Percentiles rank a stretch among this genome's conserved stretches.
Evolutionary conservation across 2,329 filamentous ascomycete genomes (phyloP).

Genomic region (Capronia coronata): DNA sequence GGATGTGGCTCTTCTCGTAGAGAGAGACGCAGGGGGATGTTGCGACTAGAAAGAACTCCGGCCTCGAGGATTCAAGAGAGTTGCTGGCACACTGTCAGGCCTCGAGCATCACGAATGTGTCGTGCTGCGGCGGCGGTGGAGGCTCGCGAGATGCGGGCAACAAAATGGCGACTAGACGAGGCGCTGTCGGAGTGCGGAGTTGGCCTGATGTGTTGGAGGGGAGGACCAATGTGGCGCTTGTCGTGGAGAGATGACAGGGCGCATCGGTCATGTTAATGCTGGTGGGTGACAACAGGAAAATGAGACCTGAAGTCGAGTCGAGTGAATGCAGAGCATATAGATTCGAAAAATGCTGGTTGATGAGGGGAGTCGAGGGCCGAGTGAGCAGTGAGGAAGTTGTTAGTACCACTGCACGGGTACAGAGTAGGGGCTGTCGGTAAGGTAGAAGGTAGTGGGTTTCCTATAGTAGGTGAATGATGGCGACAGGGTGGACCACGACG

Average conservation of each 20-base stretch:
- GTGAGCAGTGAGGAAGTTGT: background rate
- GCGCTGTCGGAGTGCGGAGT: constrained; percentile 10
- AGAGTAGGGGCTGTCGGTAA: no score
- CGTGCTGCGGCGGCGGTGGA: background rate
- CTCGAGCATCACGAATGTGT: background rate
- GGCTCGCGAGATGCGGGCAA: background rate
- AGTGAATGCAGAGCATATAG: no score
- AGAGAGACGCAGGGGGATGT: background rate
- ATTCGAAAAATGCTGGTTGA: background rate
- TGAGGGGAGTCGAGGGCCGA: background rate
- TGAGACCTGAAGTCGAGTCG: background rate
- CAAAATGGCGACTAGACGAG: background rate
- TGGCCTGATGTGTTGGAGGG: constrained; percentile 1
- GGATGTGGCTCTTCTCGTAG: background rate
- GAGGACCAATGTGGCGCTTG: constrained; percentile 13
- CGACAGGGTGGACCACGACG: no score
- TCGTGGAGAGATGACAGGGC: background rate
- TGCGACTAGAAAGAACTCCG: background rate
- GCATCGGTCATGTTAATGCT: background rate
- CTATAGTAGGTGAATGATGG: no score
- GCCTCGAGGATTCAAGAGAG: background rate
- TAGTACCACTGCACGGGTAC: no score
- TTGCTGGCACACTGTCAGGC: background rate
- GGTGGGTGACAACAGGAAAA: background rate
- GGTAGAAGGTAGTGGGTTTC: no score